Conservation (phyloP, 2,329 filamentous ascomycete genomes). For the Fusarium sambucinum region DNA sequence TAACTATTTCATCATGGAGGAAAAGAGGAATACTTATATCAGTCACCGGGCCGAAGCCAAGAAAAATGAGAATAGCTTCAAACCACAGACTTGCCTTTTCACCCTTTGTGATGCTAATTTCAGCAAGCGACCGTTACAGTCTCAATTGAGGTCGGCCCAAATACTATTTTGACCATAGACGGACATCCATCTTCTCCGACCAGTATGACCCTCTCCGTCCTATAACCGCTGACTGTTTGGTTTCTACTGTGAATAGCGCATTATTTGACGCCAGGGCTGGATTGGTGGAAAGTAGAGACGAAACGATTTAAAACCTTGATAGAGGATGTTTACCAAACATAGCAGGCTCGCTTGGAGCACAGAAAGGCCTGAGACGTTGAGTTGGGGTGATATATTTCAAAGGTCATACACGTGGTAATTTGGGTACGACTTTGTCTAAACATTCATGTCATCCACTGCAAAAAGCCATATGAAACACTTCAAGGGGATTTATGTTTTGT, state of each 20-base stretch:
- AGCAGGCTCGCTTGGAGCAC: not conserved
- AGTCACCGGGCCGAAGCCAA: slow-evolving; percentile 7
- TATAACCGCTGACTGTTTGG: slow-evolving; percentile 6
- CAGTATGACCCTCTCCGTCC: not conserved
- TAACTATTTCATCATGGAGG: not conserved
- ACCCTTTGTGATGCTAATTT: not conserved
- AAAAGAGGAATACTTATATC: not conserved
- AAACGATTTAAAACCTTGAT: not conserved
- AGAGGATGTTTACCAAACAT: not conserved
- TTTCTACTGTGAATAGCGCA: slow-evolving; percentile 15
- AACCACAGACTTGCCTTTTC: not conserved
- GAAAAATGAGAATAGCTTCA: slow-evolving; percentile 4
- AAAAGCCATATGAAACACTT: not conserved
- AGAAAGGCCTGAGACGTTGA: not conserved
- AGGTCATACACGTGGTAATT: rapidly evolving
- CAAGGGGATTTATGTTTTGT: not conserved
- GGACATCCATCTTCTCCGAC: not conserved
- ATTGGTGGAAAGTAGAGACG: not conserved
- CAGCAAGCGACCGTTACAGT: not conserved
- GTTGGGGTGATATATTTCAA: not conserved
- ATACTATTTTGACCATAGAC: not conserved
- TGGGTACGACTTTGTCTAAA: rapidly evolving
- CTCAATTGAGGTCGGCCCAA: not conserved
- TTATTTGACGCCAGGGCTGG: not conserved
- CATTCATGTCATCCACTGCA: not conserved